These are phyloP conservation scores for Stygiomarasmius scandens DNA, from an alignment of 1,284 basidiomycete genomes.

Conservation along the genomic window DNA sequence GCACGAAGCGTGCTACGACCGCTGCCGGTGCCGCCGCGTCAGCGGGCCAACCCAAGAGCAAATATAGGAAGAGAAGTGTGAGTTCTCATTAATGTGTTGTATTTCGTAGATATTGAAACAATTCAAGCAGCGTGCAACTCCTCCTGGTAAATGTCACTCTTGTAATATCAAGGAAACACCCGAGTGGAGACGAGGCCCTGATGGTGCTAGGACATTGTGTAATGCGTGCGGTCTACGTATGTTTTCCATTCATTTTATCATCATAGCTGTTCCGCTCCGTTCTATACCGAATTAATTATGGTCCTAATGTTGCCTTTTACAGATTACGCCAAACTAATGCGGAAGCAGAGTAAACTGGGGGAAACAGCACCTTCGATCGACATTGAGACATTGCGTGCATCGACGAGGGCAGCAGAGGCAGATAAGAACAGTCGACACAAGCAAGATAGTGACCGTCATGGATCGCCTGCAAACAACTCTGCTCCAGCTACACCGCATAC, in stretches of 20 bases:
- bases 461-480: conserved; percentile 27
- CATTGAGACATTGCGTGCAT: conserved; percentile 72
- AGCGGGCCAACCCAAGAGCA: conserved; percentile 64
- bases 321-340: conserved; percentile 81
- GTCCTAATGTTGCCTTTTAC: not conserved
- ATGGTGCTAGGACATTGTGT: conserved; percentile 78
- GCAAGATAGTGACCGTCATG: conserved; percentile 11
- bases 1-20: conserved; percentile 72
- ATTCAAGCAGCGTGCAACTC: conserved; percentile 67
- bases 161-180: conserved; percentile 83
- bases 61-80: conserved; percentile 81
- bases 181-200: conserved; percentile 81
- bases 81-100: conserved; percentile 33
- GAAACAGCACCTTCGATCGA: conserved; percentile 57
- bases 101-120: conserved; percentile 24
- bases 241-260: conserved; percentile 34
- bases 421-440: conserved; percentile 34
- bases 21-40: conserved; percentile 46
- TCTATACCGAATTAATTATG: conserved; percentile 10
- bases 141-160: conserved; percentile 81
- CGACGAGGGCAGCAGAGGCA: conserved; percentile 60
- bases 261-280: conserved; percentile 11
- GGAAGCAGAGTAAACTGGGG: conserved; percentile 70
- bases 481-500: conserved; percentile 25
- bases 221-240: conserved; percentile 82